These are phyloP conservation scores for Tylopilus orsonianus DNA, from an alignment of 1,284 basidiomycete species.

Conservation along the genomic window DNA sequence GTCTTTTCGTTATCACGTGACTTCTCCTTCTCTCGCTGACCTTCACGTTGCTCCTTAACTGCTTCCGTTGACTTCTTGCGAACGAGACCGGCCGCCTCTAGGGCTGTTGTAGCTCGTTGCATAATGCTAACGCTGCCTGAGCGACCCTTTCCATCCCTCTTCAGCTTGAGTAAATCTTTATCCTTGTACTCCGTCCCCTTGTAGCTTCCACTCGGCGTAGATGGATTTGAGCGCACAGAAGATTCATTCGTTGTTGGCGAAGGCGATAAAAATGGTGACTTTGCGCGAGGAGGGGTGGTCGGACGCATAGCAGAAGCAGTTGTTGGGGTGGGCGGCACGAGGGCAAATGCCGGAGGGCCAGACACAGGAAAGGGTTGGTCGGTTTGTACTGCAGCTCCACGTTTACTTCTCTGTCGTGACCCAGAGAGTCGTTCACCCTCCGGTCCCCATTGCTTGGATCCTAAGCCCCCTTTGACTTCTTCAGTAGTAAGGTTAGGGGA, in stretches of 20 bases:
- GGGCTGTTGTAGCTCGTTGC: conserved; percentile 87
- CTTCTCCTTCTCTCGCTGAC: conserved; percentile 40
- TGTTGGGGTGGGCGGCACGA: conserved; percentile 76
- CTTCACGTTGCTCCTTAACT: conserved; percentile 59
- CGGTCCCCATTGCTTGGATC: conserved; percentile 32
- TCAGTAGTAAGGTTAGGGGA: conserved; percentile 31
- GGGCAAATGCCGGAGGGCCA: conserved; percentile 61
- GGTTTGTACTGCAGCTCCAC: conserved; percentile 28
- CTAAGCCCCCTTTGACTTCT: conserved; percentile 23
- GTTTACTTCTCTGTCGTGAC: conserved; percentile 28
- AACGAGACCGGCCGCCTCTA: conserved; percentile 77
- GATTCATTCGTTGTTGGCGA: conserved; percentile 55
- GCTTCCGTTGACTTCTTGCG: conserved; percentile 77
- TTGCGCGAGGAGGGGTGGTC: conserved; percentile 54
- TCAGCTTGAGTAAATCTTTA: conserved; percentile 47
- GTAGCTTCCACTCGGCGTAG: conserved; percentile 60
- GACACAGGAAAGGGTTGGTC: conserved; percentile 28
- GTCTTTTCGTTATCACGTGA: conserved; percentile 43
- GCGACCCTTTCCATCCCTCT: conserved; percentile 55
- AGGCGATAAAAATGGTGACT: conserved; percentile 61
- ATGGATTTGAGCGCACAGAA: conserved; percentile 56
- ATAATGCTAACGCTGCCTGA: conserved; percentile 90
- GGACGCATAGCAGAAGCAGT: conserved; percentile 40
- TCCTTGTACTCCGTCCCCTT: conserved; percentile 44
- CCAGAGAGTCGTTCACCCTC: conserved; percentile 23